phyloP scores from a whole-genome alignment of 257 asterid genomes.

The Solanum commersonii region DNA sequence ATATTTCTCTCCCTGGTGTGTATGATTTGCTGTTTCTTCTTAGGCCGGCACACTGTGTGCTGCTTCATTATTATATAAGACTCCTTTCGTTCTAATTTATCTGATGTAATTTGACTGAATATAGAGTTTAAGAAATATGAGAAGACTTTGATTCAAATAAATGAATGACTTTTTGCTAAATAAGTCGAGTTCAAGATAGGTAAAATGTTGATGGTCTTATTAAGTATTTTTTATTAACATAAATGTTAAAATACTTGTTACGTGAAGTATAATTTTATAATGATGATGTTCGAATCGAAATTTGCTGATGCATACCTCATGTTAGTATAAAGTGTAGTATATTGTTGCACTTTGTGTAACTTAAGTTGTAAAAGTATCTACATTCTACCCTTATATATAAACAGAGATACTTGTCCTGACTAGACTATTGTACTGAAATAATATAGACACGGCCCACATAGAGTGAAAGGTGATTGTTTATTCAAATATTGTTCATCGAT shows the following conservation, averaged over 20 bases:
- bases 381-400: not conserved
- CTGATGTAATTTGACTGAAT: too few relatives aligned
- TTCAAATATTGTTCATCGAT: fast-evolving
- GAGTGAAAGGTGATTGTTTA: not conserved
- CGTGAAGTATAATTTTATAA: not conserved
- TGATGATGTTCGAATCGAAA: not conserved
- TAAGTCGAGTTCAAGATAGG: too few relatives aligned
- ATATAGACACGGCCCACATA: not conserved
- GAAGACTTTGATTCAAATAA: too few relatives aligned
- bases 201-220: not conserved
- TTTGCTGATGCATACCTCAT: not conserved
- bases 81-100: not conserved
- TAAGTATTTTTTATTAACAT: too few relatives aligned
- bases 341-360: not conserved
- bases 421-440: not conserved
- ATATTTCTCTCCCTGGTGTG: not conserved
- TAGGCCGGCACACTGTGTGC: slow-evolving; percentile 1
- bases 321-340: not conserved
- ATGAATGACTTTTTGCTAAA: too few relatives aligned
- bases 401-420: not conserved
- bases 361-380: not conserved
- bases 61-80: not conserved
- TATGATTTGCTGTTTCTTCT: not conserved
- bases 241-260: too few relatives aligned
- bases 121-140: not conserved